Conservation (phyloP, 371 early-diverging fungal species). For the Lichtheimia hyalospora region DNA sequence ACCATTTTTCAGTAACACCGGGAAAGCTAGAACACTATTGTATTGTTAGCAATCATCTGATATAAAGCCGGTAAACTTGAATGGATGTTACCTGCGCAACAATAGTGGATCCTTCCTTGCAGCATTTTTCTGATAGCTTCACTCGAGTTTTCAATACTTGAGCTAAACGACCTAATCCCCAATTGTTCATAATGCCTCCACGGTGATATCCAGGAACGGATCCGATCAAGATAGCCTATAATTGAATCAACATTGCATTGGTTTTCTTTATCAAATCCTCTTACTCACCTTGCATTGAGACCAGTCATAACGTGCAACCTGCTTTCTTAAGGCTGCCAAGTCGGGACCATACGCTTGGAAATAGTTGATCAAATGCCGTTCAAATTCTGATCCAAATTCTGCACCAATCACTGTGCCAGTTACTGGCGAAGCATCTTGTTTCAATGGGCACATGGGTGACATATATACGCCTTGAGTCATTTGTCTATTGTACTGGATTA, state of each 20-base stretch:
- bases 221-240: slow-evolving; percentile 22
- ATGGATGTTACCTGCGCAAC: slow-evolving; percentile 40
- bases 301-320: slow-evolving; percentile 51
- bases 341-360: slow-evolving; percentile 36
- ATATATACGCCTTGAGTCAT: slow-evolving; percentile 60
- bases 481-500: slow-evolving; percentile 19
- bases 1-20: slow-evolving; percentile 49
- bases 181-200: slow-evolving; percentile 26
- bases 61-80: not conserved
- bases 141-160: slow-evolving; percentile 36
- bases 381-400: slow-evolving; percentile 45
- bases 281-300: slow-evolving; percentile 26
- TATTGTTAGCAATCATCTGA: not conserved
- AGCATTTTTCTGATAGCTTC: slow-evolving; percentile 21
- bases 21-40: slow-evolving; percentile 63
- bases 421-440: slow-evolving; percentile 14
- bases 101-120: slow-evolving; percentile 25
- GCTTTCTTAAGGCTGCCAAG: slow-evolving; percentile 18
- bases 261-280: not conserved
- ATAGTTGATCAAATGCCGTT: slow-evolving; percentile 54
- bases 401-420: slow-evolving; percentile 15
- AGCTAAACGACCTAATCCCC: slow-evolving; percentile 55
- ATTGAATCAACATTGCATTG: not conserved
- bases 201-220: slow-evolving; percentile 29
- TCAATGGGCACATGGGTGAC: slow-evolving; percentile 35